Evolutionary conservation across 192 early-diverging fungal genomes (phyloP).

Genomic region (Dispira parvispora): DNA sequence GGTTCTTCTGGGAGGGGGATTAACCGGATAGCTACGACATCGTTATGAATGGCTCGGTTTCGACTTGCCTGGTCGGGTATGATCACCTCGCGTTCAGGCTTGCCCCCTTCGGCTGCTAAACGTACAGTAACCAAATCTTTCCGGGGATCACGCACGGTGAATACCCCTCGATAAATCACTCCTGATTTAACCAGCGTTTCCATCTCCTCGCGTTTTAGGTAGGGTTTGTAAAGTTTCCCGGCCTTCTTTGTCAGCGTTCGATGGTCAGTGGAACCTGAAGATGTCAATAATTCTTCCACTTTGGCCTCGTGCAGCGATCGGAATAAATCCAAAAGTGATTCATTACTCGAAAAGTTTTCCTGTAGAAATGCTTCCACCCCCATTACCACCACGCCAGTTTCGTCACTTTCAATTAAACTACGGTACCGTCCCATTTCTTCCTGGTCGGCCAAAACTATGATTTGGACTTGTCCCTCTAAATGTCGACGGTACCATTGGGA

Average conservation of each 20-base stretch:
- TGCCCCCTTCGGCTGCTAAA: not conserved
- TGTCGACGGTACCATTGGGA: constrained; percentile 46
- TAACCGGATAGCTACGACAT: not conserved
- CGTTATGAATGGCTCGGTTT: not conserved
- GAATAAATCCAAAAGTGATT: not conserved
- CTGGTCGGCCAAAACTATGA: constrained; percentile 31
- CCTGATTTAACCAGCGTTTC: no score
- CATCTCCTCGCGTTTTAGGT: not conserved
- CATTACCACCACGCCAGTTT: not conserved
- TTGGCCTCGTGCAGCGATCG: not conserved
- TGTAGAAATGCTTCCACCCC: constrained; percentile 12
- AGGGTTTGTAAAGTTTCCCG: not conserved
- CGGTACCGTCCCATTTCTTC: not conserved
- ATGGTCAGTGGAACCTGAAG: constrained; percentile 8
- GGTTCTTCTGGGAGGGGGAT: not conserved
- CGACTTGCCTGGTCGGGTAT: not conserved
- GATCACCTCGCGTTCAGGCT: not conserved
- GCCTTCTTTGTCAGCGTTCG: constrained; percentile 15
- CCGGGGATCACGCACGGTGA: no score
- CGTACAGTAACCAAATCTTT: not conserved
- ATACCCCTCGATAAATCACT: no score
- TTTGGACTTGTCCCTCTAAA: constrained; percentile 15
- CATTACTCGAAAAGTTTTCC: constrained; percentile 1
- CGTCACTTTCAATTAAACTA: constrained; percentile 16
- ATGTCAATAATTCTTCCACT: not conserved